Conservation (phyloP, 192 early-diverging fungal species). For the Fimicolochytrium jonesii region DNA sequence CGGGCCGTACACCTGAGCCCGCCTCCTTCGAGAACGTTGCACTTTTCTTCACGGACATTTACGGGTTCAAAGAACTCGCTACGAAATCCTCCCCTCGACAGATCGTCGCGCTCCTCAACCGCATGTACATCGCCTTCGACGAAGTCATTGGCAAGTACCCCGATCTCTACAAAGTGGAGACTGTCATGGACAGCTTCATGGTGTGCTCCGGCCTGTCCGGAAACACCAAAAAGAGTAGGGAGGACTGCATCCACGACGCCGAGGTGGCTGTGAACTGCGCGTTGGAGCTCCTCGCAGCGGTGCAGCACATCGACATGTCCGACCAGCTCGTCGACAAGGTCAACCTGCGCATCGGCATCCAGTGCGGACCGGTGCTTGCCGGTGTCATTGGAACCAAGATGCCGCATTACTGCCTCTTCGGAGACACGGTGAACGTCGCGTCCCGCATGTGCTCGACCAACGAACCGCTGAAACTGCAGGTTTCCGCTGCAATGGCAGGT, state of each 20-base stretch:
- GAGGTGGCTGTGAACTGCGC: conserved; percentile 28
- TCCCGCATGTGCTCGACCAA: conserved; percentile 38
- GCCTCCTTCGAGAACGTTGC: conserved; percentile 27
- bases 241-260: conserved; percentile 23
- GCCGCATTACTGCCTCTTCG: conserved; percentile 43
- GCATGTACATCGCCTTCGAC: conserved; percentile 36
- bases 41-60: conserved; percentile 38
- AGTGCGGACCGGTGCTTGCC: conserved; percentile 38
- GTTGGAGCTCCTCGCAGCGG: conserved; percentile 25
- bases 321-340: conserved; percentile 28
- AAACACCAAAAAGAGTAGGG: conserved; percentile 1
- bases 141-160: conserved; percentile 29
- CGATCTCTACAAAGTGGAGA: conserved; percentile 47
- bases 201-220: conserved; percentile 30
- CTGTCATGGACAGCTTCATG: conserved; percentile 40
- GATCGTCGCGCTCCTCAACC: conserved; percentile 36
- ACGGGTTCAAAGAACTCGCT: conserved; percentile 39
- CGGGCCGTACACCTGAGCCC: conserved; percentile 23
- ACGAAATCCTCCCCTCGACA: conserved; percentile 24
- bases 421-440: conserved; percentile 40
- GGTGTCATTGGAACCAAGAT: conserved; percentile 46
- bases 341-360: conserved; percentile 34
- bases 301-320: conserved; percentile 1
- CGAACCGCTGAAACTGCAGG: conserved; percentile 24
- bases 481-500: conserved; percentile 18